phyloP scores from a whole-genome alignment of 441 rosid genomes.

The Jatropha podagrica region DNA sequence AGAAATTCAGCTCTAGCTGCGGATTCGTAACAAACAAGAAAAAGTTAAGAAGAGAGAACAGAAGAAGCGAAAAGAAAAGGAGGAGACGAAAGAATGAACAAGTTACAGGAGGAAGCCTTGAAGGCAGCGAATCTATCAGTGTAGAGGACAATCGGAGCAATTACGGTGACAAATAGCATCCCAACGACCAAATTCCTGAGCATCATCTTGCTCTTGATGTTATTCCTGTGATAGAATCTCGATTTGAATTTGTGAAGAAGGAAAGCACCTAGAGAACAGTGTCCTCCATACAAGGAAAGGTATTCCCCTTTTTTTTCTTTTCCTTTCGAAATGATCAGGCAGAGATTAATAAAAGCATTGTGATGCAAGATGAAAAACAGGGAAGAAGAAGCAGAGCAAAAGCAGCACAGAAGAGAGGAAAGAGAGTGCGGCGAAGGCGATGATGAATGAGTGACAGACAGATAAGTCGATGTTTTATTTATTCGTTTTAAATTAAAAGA shows the following conservation, averaged over 20 bases:
- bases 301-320: no score
- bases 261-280: no score
- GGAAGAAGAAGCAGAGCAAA: background rate
- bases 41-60: slow-evolving; percentile 6
- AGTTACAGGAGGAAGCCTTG: slow-evolving; percentile 44
- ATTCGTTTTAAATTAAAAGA: background rate
- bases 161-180: slow-evolving; percentile 58
- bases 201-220: slow-evolving; percentile 31
- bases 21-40: slow-evolving; percentile 2
- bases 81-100: background rate
- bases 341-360: no score
- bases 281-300: no score
- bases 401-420: background rate
- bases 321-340: no score
- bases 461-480: background rate
- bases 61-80: slow-evolving; percentile 15
- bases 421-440: background rate
- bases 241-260: background rate
- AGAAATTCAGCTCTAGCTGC: slow-evolving; percentile 60
- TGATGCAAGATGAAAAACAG: background rate
- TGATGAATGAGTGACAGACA: slow-evolving; percentile 20
- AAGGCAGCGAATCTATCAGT: slow-evolving; percentile 46
- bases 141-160: slow-evolving; percentile 69
- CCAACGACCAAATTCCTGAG: slow-evolving; percentile 54
- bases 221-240: background rate